These are phyloP conservation scores for Albatrellus ellisii DNA, from an alignment of 768 basidiomycete genomes.

Conservation along the genomic window DNA sequence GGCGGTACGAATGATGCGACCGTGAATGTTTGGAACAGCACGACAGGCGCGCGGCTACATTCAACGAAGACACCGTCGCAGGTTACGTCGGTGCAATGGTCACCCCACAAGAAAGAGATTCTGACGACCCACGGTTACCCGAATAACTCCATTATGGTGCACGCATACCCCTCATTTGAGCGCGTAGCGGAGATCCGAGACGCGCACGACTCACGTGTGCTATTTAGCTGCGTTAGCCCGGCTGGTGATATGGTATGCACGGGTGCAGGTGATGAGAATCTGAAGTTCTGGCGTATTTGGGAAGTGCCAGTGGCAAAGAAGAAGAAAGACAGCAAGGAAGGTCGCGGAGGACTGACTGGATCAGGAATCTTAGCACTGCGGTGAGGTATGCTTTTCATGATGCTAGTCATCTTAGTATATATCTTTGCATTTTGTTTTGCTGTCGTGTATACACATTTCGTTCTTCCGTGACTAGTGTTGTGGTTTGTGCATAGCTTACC, in stretches of 20 bases:
- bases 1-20: conserved; percentile 83
- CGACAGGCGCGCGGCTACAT: conserved; percentile 85
- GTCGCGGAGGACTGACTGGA: conserved; percentile 17
- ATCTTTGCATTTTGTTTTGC: not conserved
- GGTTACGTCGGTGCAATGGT: conserved; percentile 84
- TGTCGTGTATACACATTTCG: too few species aligned
- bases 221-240: conserved; percentile 77
- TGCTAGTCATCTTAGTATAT: not conserved
- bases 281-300: conserved; percentile 94
- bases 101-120: conserved; percentile 79
- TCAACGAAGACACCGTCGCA: conserved; percentile 81
- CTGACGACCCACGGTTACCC: conserved; percentile 93
- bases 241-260: conserved; percentile 88
- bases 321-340: conserved; percentile 29
- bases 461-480: too few species aligned
- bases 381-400: conserved; percentile 9
- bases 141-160: conserved; percentile 69
- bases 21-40: conserved; percentile 83
- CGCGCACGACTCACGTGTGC: conserved; percentile 84
- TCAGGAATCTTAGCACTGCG: conserved; percentile 25
- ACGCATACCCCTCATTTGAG: conserved; percentile 75
- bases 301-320: conserved; percentile 45
- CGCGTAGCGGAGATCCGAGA: conserved; percentile 79
- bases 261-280: conserved; percentile 87
- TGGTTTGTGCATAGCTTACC: too few species aligned